phyloP scores from a whole-genome alignment of 345 rosid species.

The Excoecaria cochinchinensis region DNA sequence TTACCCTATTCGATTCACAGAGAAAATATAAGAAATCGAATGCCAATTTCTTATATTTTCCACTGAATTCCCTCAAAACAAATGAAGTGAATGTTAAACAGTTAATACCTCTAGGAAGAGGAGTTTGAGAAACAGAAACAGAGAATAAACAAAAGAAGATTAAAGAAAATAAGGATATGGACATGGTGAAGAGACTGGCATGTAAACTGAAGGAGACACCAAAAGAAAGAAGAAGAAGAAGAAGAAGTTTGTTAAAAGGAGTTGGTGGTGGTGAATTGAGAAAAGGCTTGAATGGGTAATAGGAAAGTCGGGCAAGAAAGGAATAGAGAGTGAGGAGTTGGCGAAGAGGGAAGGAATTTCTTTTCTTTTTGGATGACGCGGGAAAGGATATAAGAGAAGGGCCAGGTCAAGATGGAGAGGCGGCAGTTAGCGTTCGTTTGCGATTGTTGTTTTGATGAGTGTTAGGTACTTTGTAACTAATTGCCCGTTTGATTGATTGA shows the following conservation, averaged over 20 bases:
- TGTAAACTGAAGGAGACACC: constrained; percentile 13
- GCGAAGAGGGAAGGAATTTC: constrained; percentile 35
- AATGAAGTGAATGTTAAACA: background rate
- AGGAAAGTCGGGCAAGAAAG: constrained; percentile 46
- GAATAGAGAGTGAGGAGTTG: constrained; percentile 31
- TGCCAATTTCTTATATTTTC: too few species aligned
- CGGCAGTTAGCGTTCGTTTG: constrained; percentile 1
- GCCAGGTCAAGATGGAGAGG: constrained; percentile 31
- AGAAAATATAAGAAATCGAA: too few species aligned
- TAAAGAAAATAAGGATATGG: constrained; percentile 10
- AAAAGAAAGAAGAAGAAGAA: constrained; percentile 17
- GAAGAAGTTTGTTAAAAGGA: constrained; percentile 13
- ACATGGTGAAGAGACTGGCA: constrained; percentile 5
- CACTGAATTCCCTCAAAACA: too few species aligned
- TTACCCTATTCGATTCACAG: too few species aligned
- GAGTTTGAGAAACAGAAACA: constrained; percentile 42
- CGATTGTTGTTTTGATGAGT: background rate
- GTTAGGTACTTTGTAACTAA: background rate
- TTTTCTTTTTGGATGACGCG: constrained; percentile 35
- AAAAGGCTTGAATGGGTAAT: constrained; percentile 42
- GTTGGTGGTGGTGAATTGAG: constrained; percentile 13
- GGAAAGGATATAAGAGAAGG: constrained; percentile 28
- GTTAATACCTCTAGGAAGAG: background rate
- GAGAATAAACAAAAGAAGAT: constrained; percentile 34
- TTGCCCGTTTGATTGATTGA: too few species aligned